Evolutionary conservation across 108 stramenopile species (phyloP).

Genomic region (Fistulifera pelliculosa): DNA sequence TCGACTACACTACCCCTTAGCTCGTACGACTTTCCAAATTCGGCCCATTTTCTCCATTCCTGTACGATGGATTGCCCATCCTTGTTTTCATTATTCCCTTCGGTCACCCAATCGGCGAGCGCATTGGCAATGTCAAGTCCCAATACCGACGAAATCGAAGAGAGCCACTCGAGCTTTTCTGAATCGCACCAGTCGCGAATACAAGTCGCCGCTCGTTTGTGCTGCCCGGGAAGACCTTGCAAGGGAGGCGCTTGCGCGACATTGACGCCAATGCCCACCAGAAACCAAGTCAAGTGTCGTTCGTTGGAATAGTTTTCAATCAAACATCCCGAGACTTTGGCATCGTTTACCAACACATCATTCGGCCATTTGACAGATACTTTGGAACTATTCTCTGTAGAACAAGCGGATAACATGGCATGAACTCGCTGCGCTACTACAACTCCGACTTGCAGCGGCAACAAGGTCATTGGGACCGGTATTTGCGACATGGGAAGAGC

Average conservation of each 20-base stretch:
- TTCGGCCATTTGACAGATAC: constrained; percentile 92
- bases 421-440: constrained; percentile 28
- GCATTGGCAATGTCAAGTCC: constrained; percentile 24
- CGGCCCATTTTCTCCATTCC: constrained; percentile 37
- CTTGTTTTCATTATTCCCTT: background rate
- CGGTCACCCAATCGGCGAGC: constrained; percentile 20
- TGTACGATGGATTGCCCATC: constrained; percentile 12
- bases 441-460: constrained; percentile 45
- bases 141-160: constrained; percentile 12
- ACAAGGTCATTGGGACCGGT: constrained; percentile 29
- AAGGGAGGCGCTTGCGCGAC: constrained; percentile 75
- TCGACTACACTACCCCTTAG: constrained; percentile 15
- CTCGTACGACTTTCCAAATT: constrained; percentile 34
- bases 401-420: constrained; percentile 4
- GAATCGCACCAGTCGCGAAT: constrained; percentile 41
- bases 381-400: constrained; percentile 6
- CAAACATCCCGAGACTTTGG: constrained; percentile 54
- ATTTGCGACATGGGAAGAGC: constrained; percentile 23
- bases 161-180: constrained; percentile 3
- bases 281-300: constrained; percentile 48
- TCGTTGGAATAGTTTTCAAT: constrained; percentile 39
- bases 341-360: constrained; percentile 75
- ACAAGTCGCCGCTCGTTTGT: constrained; percentile 57
- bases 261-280: constrained; percentile 91
- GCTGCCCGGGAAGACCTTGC: constrained; percentile 33